Conservation (phyloP, 225 moss, liverwort and hornwort species). For the Rhytidiadelphus loreus region DNA sequence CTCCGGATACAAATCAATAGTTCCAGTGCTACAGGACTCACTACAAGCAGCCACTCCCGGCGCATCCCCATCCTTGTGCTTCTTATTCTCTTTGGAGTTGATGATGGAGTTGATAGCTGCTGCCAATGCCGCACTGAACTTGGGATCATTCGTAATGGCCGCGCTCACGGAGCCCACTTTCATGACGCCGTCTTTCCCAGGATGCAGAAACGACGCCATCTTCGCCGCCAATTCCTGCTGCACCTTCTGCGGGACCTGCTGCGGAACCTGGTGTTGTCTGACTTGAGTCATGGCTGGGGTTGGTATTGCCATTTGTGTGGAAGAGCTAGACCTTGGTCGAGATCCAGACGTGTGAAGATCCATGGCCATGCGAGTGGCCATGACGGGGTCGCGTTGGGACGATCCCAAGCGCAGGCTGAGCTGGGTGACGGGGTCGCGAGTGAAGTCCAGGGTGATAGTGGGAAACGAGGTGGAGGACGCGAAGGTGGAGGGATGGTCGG, state of each 20-base stretch:
- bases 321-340: not conserved
- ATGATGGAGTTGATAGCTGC: constrained; percentile 32
- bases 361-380: not conserved
- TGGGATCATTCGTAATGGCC: constrained; percentile 38
- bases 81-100: not conserved
- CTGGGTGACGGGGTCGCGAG: constrained; percentile 40
- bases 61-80: not conserved
- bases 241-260: constrained; percentile 32
- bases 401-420: constrained; percentile 34
- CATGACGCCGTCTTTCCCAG: not conserved
- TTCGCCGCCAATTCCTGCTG: constrained; percentile 23
- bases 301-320: not conserved
- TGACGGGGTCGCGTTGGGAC: not conserved
- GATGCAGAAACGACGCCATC: constrained; percentile 15
- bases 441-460: constrained; percentile 56
- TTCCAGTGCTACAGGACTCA: not conserved
- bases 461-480: constrained; percentile 28
- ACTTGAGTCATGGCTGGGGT: not conserved
- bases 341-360: not conserved
- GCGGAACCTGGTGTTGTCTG: not conserved
- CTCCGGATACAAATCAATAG: not conserved
- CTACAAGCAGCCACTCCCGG: not conserved
- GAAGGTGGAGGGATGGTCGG: not conserved
- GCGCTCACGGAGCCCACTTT: constrained; percentile 50
- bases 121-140: constrained; percentile 27